Evolutionary conservation across 176 grass and related monocot species (phyloP).

Genomic region (Phragmites australis): DNA sequence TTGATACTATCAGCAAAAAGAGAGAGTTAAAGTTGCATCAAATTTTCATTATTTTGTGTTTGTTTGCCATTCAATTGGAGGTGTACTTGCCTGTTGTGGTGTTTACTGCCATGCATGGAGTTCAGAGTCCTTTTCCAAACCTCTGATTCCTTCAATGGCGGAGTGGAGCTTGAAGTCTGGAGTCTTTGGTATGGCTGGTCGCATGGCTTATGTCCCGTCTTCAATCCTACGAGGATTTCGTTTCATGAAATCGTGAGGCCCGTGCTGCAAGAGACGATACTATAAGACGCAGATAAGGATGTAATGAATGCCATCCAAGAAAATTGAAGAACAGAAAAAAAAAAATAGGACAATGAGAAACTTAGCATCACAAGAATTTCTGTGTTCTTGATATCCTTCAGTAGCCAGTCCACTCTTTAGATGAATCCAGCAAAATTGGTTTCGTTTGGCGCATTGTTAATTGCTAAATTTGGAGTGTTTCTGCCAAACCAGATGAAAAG

Average conservation of each 20-base stretch:
- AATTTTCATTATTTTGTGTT: neutral
- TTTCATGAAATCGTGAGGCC: slow-evolving; percentile 44
- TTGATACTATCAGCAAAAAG: neutral
- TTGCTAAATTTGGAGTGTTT: slow-evolving; percentile 5
- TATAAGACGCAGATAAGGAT: slow-evolving; percentile 41
- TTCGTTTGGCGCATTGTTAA: neutral
- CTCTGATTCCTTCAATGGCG: slow-evolving; percentile 16
- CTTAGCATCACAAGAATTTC: slow-evolving; percentile 25
- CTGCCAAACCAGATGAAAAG: neutral
- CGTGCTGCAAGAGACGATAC: slow-evolving; percentile 32
- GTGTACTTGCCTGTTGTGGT: slow-evolving; percentile 18
- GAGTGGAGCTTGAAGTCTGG: neutral
- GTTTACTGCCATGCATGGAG: slow-evolving; percentile 26
- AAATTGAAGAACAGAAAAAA: slow-evolving; percentile 2
- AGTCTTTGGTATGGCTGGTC: slow-evolving; percentile 17
- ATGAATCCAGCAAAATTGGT: neutral
- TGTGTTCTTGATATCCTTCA: neutral
- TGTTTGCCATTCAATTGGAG: slow-evolving; percentile 32
- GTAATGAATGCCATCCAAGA: slow-evolving; percentile 41
- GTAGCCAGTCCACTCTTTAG: neutral
- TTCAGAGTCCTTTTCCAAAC: slow-evolving; percentile 24
- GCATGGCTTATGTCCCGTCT: slow-evolving; percentile 29
- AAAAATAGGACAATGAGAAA: slow-evolving; percentile 22
- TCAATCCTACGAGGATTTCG: slow-evolving; percentile 32
- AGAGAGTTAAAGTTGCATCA: neutral